A percentile compares a stretch with the other conserved stretches of the same genome.
phyloP scores from a whole-genome alignment of 2,329 filamentous ascomycete genomes.

The Colletotrichum liriopes region DNA sequence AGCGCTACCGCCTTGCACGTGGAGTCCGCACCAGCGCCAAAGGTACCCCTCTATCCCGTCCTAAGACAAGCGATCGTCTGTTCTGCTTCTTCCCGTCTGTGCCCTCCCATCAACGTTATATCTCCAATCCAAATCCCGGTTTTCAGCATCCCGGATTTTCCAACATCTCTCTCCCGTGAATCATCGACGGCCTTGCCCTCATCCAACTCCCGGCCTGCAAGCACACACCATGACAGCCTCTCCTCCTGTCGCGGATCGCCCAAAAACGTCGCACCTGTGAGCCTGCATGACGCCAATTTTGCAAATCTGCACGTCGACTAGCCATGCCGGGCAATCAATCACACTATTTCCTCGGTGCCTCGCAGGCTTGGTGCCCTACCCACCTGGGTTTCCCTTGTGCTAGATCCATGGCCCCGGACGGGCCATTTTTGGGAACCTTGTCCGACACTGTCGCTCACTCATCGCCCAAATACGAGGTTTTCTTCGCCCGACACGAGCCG shows the following conservation, averaged over 20 bases:
- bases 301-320: background rate
- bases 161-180: background rate
- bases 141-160: background rate
- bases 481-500: background rate
- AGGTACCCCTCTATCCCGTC: slow-evolving; percentile 18
- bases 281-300: slow-evolving; percentile 15
- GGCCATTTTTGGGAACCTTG: background rate
- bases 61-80: slow-evolving; percentile 8
- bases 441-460: slow-evolving; percentile 7
- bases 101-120: slow-evolving; percentile 1
- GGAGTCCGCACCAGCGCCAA: fast-evolving
- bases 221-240: background rate
- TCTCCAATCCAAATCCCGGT: background rate
- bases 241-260: background rate
- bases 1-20: background rate
- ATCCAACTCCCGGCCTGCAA: background rate
- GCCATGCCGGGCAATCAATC: background rate
- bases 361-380: background rate
- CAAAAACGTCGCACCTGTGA: background rate
- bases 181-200: background rate
- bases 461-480: background rate
- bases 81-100: slow-evolving; percentile 19
- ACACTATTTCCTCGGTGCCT: background rate
- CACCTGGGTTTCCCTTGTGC: background rate
- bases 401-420: background rate